phyloP scores from a whole-genome alignment of 2,329 filamentous ascomycete genomes.

The Microascus cirrosus region DNA sequence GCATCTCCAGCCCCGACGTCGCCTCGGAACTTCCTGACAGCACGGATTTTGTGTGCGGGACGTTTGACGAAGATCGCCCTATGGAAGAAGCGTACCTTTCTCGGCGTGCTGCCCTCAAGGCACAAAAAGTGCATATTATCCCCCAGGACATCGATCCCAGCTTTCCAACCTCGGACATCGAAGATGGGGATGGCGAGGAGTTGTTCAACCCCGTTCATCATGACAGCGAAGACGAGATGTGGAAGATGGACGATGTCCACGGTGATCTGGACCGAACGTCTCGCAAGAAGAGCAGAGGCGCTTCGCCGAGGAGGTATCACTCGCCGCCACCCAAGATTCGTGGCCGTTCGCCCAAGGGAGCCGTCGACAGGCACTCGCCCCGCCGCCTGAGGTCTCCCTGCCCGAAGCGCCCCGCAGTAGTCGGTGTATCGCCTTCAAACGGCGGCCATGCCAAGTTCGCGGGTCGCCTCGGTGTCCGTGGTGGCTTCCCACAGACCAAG shows the following conservation, averaged over 20 bases:
- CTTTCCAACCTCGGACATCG: conserved; percentile 88
- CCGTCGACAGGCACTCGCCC: conserved; percentile 61
- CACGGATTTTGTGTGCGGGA: conserved; percentile 98
- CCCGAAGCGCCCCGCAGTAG: conserved; percentile 25
- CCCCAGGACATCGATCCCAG: conserved; percentile 98
- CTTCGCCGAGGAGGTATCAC: conserved; percentile 28
- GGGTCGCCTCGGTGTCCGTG: conserved; percentile 38
- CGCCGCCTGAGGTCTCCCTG: conserved; percentile 60
- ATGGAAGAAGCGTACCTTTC: conserved; percentile 90
- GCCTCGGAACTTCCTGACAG: conserved; percentile 87
- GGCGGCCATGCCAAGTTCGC: conserved; percentile 24
- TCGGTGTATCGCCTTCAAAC: conserved; percentile 14
- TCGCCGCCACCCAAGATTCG: conserved; percentile 31
- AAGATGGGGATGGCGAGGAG: conserved; percentile 71
- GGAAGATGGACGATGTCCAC: conserved; percentile 57
- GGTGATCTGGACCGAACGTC: conserved; percentile 43
- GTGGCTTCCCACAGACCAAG: conserved; percentile 65
- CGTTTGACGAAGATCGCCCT: conserved; percentile 86
- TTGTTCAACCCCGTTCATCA: conserved; percentile 43
- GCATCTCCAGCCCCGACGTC: conserved; percentile 45
- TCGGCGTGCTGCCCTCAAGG: conserved; percentile 69
- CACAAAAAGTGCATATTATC: conserved; percentile 67
- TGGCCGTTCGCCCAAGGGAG: conserved; percentile 36
- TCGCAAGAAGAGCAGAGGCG: conserved; percentile 31
- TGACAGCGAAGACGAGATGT: conserved; percentile 57